These are phyloP conservation scores for Microbotryum intermedium DNA, from an alignment of 1,284 basidiomycete species.

Conservation along the genomic window DNA sequence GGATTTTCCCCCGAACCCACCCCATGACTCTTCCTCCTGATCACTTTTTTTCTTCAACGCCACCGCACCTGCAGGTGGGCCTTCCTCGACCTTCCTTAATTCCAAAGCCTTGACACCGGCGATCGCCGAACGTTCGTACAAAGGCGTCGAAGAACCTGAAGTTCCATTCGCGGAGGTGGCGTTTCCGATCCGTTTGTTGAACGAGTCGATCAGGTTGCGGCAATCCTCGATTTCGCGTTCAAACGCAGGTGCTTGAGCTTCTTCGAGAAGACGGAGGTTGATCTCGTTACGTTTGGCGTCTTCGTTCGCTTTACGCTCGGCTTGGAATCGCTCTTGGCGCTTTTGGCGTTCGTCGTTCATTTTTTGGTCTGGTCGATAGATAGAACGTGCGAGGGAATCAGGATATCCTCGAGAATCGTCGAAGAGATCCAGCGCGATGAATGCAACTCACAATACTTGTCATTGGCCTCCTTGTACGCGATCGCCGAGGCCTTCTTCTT, in stretches of 20 bases:
- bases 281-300: slow-evolving; percentile 71
- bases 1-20: slow-evolving; percentile 65
- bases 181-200: slow-evolving; percentile 51
- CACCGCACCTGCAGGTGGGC: slow-evolving; percentile 54
- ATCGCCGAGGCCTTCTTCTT: slow-evolving; percentile 67
- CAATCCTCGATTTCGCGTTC: slow-evolving; percentile 94
- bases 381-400: not conserved
- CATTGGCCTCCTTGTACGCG: slow-evolving; percentile 68
- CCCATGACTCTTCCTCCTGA: slow-evolving; percentile 72
- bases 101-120: slow-evolving; percentile 64
- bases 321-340: slow-evolving; percentile 67
- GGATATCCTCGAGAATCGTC: not conserved
- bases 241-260: slow-evolving; percentile 83
- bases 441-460: slow-evolving; percentile 43
- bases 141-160: slow-evolving; percentile 32
- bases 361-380: slow-evolving; percentile 36
- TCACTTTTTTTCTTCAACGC: slow-evolving; percentile 86
- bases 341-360: slow-evolving; percentile 57
- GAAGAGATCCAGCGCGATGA: no score
- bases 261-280: slow-evolving; percentile 74
- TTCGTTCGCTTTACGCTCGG: slow-evolving; percentile 76
- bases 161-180: slow-evolving; percentile 39
- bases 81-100: slow-evolving; percentile 69
- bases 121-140: slow-evolving; percentile 31
- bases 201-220: slow-evolving; percentile 82